These are phyloP conservation scores for Echeveria elegans DNA, from an alignment of 164 flowering plant species.

Conservation along the genomic window DNA sequence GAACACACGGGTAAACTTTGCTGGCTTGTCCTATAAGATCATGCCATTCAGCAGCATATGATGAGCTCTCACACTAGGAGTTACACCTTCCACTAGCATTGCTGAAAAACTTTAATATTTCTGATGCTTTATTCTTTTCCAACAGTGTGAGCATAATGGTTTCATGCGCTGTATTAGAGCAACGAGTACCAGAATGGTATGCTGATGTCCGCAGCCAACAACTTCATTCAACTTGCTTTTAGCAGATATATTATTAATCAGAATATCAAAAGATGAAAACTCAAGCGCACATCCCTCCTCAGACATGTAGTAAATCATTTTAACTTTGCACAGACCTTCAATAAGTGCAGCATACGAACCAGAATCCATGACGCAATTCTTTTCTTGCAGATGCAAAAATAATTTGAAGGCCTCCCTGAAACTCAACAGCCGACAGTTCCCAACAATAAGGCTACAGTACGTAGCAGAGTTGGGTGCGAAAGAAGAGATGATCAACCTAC, in stretches of 20 bases:
- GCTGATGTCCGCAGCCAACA: conserved; percentile 30
- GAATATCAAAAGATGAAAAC: conserved; percentile 28
- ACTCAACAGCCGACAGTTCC: conserved; percentile 32
- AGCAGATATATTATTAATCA: conserved; percentile 36
- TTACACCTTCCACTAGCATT: conserved; percentile 47
- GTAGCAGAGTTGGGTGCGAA: conserved; percentile 36
- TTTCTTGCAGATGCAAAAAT: conserved; percentile 21
- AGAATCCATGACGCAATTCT: conserved; percentile 39
- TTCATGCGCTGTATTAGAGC: conserved; percentile 26
- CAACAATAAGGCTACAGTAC: conserved; percentile 48
- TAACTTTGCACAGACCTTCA: conserved; percentile 37
- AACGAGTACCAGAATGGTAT: conserved; percentile 25
- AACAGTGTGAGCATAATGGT: conserved; percentile 34
- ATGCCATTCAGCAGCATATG: conserved; percentile 30
- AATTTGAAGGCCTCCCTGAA: conserved; percentile 31
- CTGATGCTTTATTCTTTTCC: conserved; percentile 16
- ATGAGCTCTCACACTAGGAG: conserved; percentile 36
- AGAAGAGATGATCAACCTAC: conserved; percentile 46
- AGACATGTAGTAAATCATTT: conserved; percentile 38
- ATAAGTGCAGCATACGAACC: conserved; percentile 31
- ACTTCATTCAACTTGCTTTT: conserved; percentile 41
- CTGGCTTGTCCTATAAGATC: conserved; percentile 19
- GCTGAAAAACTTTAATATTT: conserved; percentile 28
- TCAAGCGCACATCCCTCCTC: conserved; percentile 27
- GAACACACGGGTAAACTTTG: conserved; percentile 30